phyloP scores from a whole-genome alignment of 495 filamentous ascomycete genomes.

The Podospora anserina region DNA sequence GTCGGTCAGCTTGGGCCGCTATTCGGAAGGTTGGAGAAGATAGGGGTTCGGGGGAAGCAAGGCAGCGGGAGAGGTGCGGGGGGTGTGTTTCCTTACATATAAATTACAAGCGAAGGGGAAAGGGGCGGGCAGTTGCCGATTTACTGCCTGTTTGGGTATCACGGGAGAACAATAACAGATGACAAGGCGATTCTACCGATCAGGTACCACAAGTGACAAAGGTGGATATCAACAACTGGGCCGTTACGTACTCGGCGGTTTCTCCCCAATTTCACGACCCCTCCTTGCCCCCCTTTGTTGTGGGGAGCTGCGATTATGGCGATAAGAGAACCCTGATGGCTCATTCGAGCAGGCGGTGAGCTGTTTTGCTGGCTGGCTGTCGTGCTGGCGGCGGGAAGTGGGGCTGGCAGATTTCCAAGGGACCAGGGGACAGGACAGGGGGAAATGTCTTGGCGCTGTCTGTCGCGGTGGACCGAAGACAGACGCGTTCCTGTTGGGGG shows the following conservation, averaged over 20 bases:
- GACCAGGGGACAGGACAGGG: not conserved
- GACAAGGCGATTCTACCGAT: not conserved
- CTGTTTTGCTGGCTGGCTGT: not conserved
- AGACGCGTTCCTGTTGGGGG: not conserved
- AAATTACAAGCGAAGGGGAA: not conserved
- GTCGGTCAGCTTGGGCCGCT: conserved; percentile 1
- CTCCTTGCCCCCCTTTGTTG: conserved; percentile 7
- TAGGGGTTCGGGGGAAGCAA: not conserved
- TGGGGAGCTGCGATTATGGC: conserved; percentile 5
- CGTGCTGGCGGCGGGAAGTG: not conserved
- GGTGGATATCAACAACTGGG: not conserved
- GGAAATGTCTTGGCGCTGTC: not conserved
- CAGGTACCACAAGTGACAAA: not conserved
- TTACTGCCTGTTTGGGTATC: not conserved
- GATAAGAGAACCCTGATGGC: conserved; percentile 10
- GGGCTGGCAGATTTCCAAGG: not conserved
- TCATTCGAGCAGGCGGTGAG: not conserved
- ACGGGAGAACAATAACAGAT: not conserved
- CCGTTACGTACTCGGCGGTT: not conserved
- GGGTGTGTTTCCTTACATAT: not conserved
- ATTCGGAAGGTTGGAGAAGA: conserved; percentile 1
- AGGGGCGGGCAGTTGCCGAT: not conserved
- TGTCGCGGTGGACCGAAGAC: not conserved
- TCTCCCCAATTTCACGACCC: conserved; percentile 10
- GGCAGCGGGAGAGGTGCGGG: not conserved